A percentile compares a stretch with the other conserved stretches of the same genome.
Conservation (phyloP, 768 basidiomycete genomes). For the Mycena polygramma region DNA sequence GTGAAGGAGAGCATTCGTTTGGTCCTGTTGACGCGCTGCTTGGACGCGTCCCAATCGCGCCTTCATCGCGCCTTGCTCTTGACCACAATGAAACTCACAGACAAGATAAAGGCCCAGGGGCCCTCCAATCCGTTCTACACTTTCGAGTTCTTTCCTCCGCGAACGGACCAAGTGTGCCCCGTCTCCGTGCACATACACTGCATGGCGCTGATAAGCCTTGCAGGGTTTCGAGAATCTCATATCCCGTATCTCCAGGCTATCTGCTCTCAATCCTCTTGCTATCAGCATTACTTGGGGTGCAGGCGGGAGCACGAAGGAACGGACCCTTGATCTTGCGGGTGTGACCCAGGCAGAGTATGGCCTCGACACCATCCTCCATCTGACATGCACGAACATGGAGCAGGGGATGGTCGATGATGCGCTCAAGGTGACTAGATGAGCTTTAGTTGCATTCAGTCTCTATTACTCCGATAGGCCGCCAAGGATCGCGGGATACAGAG, state of each 20-base stretch:
- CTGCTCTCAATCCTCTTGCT: slow-evolving; percentile 82
- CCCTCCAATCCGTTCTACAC: slow-evolving; percentile 82
- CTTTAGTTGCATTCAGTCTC: neutral
- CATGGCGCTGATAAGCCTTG: slow-evolving; percentile 23
- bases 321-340: slow-evolving; percentile 88
- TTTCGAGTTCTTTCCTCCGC: slow-evolving; percentile 97
- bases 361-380: slow-evolving; percentile 90
- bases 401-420: slow-evolving; percentile 88
- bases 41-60: slow-evolving; percentile 14
- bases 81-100: slow-evolving; percentile 74
- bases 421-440: slow-evolving; percentile 70
- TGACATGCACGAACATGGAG: slow-evolving; percentile 98
- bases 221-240: slow-evolving; percentile 94
- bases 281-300: slow-evolving; percentile 98
- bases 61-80: slow-evolving; percentile 13
- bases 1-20: slow-evolving; percentile 8
- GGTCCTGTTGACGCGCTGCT: too few species aligned
- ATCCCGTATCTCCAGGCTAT: slow-evolving; percentile 86
- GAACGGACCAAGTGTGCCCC: slow-evolving; percentile 83
- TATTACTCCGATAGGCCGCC: slow-evolving; percentile 64
- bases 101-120: slow-evolving; percentile 68
- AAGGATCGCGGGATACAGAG: slow-evolving; percentile 88
- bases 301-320: slow-evolving; percentile 90
- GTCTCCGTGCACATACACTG: neutral
- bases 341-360: slow-evolving; percentile 80